Conservation (phyloP, 1,139 yeast species). For the Yamadazyma atmosphaerica region DNA sequence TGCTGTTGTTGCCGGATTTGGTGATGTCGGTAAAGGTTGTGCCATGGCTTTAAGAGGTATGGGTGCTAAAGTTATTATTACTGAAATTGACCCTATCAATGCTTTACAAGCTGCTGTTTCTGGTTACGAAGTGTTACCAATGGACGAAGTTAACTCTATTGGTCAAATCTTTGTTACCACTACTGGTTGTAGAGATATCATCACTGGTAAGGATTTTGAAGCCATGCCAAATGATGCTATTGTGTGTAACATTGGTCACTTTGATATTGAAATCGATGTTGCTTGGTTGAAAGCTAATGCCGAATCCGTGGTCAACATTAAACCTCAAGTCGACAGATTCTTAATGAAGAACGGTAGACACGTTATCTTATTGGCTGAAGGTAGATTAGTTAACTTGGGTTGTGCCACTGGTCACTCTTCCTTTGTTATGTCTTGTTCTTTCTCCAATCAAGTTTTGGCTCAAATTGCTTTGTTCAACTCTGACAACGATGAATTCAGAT, state of each 20-base stretch:
- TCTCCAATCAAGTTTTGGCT: slow-evolving; percentile 99
- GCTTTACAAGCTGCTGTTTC: slow-evolving; percentile 99
- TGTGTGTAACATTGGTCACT: slow-evolving; percentile 99
- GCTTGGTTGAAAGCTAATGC: slow-evolving; percentile 97
- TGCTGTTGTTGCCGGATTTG: slow-evolving; percentile 99
- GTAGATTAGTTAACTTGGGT: slow-evolving; percentile 99
- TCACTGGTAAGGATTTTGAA: slow-evolving; percentile 83
- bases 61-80: slow-evolving; percentile 99
- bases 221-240: slow-evolving; percentile 99
- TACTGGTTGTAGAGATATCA: slow-evolving; percentile 99
- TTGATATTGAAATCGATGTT: slow-evolving; percentile 98
- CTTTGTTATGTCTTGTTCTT: slow-evolving; percentile 99
- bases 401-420: slow-evolving; percentile 99
- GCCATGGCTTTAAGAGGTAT: slow-evolving; percentile 98
- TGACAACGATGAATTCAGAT: slow-evolving; percentile 77
- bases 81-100: slow-evolving; percentile 98
- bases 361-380: slow-evolving; percentile 96
- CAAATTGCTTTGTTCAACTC: slow-evolving; percentile 98
- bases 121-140: slow-evolving; percentile 96
- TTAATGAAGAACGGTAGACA: slow-evolving; percentile 89
- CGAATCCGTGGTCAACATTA: slow-evolving; percentile 88
- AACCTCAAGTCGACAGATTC: slow-evolving; percentile 99
- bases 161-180: slow-evolving; percentile 99
- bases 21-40: slow-evolving; percentile 99
- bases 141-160: slow-evolving; percentile 89